Percentiles rank a stretch among this genome's conserved stretches.
Conservation (phyloP, 306 rosid species). For the Aeschynomene evenia region DNA sequence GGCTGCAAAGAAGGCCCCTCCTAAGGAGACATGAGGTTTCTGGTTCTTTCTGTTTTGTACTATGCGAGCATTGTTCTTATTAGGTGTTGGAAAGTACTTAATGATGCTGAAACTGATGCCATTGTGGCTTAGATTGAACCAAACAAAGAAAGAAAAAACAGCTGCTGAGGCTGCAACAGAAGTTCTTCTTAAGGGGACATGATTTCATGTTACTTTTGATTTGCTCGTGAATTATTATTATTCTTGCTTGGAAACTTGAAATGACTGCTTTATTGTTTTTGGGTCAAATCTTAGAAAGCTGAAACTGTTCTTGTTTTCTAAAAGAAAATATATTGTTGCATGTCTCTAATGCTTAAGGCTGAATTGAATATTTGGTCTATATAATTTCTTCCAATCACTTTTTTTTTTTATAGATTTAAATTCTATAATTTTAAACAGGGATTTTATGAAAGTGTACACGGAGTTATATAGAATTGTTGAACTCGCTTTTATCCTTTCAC, state of each 20-base stretch:
- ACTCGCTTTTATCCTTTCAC: too few relatives aligned
- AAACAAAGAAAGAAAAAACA: conserved; percentile 73
- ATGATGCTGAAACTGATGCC: conserved; percentile 20
- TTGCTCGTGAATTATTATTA: conserved; percentile 21
- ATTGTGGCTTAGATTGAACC: conserved; percentile 60
- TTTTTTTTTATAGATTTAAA: too few relatives aligned
- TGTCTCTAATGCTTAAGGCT: too few relatives aligned
- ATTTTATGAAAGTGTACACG: too few relatives aligned
- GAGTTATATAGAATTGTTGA: too few relatives aligned
- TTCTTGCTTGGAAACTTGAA: conserved; percentile 13
- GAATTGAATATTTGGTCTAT: too few relatives aligned
- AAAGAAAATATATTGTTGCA: too few relatives aligned
- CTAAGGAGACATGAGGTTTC: conserved; percentile 69
- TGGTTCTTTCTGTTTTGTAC: background rate
- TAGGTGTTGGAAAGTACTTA: conserved; percentile 16
- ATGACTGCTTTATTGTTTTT: background rate
- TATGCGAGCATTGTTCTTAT: background rate
- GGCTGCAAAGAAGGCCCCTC: conserved; percentile 95
- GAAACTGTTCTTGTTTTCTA: too few relatives aligned
- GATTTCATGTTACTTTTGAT: conserved; percentile 32
- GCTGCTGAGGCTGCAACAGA: conserved; percentile 81
- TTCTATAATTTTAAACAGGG: too few relatives aligned
- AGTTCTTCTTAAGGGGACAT: conserved; percentile 52
- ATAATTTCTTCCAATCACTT: too few relatives aligned
- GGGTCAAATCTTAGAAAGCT: background rate